Evolutionary conservation across 2,329 filamentous ascomycete genomes (phyloP), one percentile per base, ranked within the genome.

Genomic region (Samsoniella hepiali): DNA sequence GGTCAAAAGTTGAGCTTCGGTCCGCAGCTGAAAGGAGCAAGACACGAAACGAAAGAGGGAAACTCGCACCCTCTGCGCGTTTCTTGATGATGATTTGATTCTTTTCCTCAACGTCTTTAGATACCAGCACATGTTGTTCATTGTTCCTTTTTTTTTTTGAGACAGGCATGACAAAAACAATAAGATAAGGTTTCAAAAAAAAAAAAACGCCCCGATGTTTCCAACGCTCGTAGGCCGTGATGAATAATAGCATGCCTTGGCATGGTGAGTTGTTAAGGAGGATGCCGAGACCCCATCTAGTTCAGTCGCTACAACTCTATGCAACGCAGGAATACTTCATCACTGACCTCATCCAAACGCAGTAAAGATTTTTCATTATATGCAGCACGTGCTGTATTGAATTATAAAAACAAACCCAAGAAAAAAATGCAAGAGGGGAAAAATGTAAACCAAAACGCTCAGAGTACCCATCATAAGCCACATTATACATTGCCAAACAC

Each of bases 81-180:
- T 55, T 40, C 22, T 55, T 38, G 7, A 22, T 53, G 7, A 27
- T 53, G n/a, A 8, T 42, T 60, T 31, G 3, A 4, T 34, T 27
- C 29, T 51, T 53, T 44, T 53, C 42, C 22, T 60, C 34, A 10
- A 3, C 22, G 55, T 47, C 31, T 47, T 58, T 58, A 58, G 55
- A 58, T 58, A 58, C 55, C 55, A 47, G 55, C 42, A 58, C 42
- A 56, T 29, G 38, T 32, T 58, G 29, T 57, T 45, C 27, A 31
- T 42, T 22, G 22, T 22, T 22, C 22, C 22, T 31, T 13, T 57
- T 34, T 36, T 22, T 22, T 36, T 44, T 57, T 44, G 27, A 45
- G 56, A 36, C 31, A 49, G 31, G 49, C 31, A 45, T 34, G 17
- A 58, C 42, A 65, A 64, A 55, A 32, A 50, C n/a, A 34, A 32